Conservation (phyloP, 805 yeast genomes). For the Schizosaccharomyces osmophilus region DNA sequence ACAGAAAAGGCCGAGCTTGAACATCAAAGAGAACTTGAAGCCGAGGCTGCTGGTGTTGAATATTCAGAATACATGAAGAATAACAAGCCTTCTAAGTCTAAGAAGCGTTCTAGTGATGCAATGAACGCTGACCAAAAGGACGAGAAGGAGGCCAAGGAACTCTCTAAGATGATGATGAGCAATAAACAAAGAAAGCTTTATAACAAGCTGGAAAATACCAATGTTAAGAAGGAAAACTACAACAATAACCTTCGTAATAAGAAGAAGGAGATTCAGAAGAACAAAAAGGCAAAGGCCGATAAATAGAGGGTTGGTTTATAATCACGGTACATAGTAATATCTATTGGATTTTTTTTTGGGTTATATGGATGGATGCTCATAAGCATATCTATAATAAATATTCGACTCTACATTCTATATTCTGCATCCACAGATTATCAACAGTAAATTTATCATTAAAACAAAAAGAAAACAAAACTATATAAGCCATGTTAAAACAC, state of each 20-base stretch:
- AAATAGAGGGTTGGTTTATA: not conserved
- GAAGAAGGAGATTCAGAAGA: conserved; percentile 45
- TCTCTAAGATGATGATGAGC: conserved; percentile 91
- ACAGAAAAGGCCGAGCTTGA: conserved; percentile 22
- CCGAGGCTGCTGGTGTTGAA: conserved; percentile 72
- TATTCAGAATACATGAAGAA: conserved; percentile 13
- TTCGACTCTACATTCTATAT: not conserved
- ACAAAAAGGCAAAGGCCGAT: conserved; percentile 17
- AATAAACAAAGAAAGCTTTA: conserved; percentile 85
- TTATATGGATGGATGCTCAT: not conserved
- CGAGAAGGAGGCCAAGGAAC: conserved; percentile 55
- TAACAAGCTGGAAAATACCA: conserved; percentile 83
- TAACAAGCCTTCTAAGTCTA: conserved; percentile 22
- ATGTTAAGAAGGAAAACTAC: conserved; percentile 57
- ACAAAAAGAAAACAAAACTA: not conserved
- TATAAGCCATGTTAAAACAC: too few species aligned
- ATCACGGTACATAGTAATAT: not conserved
- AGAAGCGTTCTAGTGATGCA: conserved; percentile 15
- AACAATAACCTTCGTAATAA: conserved; percentile 42
- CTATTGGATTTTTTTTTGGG: not conserved
- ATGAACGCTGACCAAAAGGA: conserved; percentile 26
- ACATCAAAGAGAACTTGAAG: conserved; percentile 62
- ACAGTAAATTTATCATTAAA: not conserved
- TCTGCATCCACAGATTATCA: not conserved
- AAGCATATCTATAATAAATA: not conserved